Conservation (phyloP, 2,329 filamentous ascomycete species). For the Penicillium fuscoglaucum region DNA sequence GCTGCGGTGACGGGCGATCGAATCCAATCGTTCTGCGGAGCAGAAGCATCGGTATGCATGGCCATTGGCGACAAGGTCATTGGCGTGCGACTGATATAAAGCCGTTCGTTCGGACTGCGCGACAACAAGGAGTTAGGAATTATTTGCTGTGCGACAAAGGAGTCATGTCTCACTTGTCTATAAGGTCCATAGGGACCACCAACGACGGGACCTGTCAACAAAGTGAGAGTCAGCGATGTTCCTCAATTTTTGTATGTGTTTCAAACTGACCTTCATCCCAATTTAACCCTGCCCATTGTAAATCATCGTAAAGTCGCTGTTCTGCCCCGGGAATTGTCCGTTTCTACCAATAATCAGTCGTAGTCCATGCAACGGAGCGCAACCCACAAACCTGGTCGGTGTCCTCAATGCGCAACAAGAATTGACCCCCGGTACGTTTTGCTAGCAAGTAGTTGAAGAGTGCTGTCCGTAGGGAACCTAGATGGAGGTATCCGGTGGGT, state of each 20-base stretch:
- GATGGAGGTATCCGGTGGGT: slow-evolving; percentile 88
- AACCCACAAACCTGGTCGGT: slow-evolving; percentile 74
- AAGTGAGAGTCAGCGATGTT: slow-evolving; percentile 7
- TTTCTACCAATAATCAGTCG: slow-evolving; percentile 58
- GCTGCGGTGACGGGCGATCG: slow-evolving; percentile 64
- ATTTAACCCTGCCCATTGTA: slow-evolving; percentile 82
- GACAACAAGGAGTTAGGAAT: not conserved
- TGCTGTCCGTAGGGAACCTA: slow-evolving; percentile 88
- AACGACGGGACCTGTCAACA: slow-evolving; percentile 66
- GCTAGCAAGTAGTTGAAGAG: slow-evolving; percentile 96
- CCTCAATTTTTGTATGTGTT: not conserved
- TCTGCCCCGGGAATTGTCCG: slow-evolving; percentile 80
- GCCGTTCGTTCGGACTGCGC: slow-evolving; percentile 72
- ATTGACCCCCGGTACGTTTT: slow-evolving; percentile 82
- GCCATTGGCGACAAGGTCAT: slow-evolving; percentile 66
- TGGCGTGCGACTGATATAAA: slow-evolving; percentile 70
- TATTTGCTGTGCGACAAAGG: not conserved
- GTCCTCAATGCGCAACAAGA: slow-evolving; percentile 88
- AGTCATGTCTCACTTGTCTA: slow-evolving; percentile 61
- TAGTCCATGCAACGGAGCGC: not conserved
- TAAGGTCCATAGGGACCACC: slow-evolving; percentile 84
- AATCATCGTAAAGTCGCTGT: slow-evolving; percentile 70
- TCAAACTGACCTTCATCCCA: slow-evolving; percentile 79
- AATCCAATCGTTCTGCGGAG: slow-evolving; percentile 66
- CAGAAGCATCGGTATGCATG: slow-evolving; percentile 95